Percentiles rank a stretch among this genome's conserved stretches.
Evolutionary conservation across 73 alveolate genomes (phyloP).

Genomic region (Uronychia setigera): DNA sequence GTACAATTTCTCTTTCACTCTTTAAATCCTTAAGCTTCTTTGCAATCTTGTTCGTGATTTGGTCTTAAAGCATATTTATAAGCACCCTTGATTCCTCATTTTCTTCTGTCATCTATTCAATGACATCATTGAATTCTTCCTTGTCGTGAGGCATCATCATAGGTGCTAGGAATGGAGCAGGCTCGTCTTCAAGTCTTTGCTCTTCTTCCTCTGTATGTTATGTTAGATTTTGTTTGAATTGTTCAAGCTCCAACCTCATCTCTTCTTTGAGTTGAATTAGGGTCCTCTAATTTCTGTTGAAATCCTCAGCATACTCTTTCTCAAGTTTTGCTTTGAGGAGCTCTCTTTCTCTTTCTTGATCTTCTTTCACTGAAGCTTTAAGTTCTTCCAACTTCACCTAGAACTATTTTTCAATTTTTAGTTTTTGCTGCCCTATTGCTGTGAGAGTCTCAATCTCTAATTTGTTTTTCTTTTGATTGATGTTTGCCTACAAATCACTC

Average conservation of each 20-base stretch:
- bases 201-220: neutral
- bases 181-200: neutral
- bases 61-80: neutral
- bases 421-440: neutral
- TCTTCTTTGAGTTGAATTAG: neutral
- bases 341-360: neutral
- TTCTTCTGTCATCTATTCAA: neutral
- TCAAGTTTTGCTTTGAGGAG: neutral
- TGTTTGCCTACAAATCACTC: neutral
- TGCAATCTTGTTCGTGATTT: neutral
- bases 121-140: neutral
- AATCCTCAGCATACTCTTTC: neutral
- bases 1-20: neutral
- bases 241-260: neutral
- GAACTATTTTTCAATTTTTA: neutral
- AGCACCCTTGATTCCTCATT: neutral
- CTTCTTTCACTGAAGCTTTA: neutral
- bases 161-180: neutral
- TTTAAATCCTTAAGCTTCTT: neutral
- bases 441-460: neutral
- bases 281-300: neutral
- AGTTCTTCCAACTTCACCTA: neutral
- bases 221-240: neutral
- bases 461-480: neutral
- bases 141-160: neutral